Evolutionary conservation across 179 eudicot genomes (phyloP), one percentile per base, ranked within the genome.

Genomic region (Nepenthes alata): DNA sequence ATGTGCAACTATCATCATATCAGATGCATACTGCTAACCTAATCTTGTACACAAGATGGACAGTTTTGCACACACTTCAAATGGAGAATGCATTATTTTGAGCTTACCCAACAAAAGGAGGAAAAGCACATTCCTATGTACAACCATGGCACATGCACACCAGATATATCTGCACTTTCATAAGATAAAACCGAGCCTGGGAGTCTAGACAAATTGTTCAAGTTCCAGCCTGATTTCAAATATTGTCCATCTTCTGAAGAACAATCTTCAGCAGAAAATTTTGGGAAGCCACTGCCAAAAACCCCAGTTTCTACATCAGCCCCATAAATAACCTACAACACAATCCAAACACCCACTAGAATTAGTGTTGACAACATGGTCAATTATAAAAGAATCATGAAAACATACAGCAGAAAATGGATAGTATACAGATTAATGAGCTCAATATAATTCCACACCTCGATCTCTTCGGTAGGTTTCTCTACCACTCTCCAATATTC

Each of bases 81-180:
- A 35, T 37, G 13, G 14, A 57, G n/a, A 1, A 25, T 10, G 25
- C 13, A 47, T 12, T 12, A 4, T 36, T 34, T 61, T 59, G 62
- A 63, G 63, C 99, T 82, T 85, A 94, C 99, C 99, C 97, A 94
- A 60, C 99, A 94, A 73, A 94, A 94, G 12, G 99, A 90, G 58
- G 99, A 94, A 74, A 94, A 94, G 72, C 99, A 94, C 99, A 94
- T 94, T 80, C 99, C 99, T 3, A 94, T 67, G 65, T 94, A 94
- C 70, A 94, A 75, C 99, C 99, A 90, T 36, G 99, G 99, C 37
- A 94, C 91, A 69, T 90, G 83, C 66, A 94, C 99, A 58, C 99
- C 99, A 38, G 99, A 94, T 79, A 94, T 94, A 67, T 82, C 95
- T 53, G 81, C 79, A 76, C 79, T 87, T 70, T 94, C 99, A 79